Conservation (phyloP, 1,284 basidiomycete species). For the Malassezia furfur region DNA sequence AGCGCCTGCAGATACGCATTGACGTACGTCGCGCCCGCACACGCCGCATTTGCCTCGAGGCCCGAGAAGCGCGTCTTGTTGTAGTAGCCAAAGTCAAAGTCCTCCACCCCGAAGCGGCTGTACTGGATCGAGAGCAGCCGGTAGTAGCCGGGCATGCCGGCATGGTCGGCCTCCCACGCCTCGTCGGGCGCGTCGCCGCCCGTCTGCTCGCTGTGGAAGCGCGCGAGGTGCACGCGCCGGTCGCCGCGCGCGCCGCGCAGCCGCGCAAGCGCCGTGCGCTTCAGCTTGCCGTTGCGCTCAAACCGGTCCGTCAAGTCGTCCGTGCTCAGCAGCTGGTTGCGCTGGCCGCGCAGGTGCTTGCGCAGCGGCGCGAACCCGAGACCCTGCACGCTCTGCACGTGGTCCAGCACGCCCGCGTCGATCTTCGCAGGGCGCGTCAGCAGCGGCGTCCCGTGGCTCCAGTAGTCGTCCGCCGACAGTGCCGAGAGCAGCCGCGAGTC, state of each 20-base stretch:
- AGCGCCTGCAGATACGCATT: constrained; percentile 83
- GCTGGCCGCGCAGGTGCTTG: constrained; percentile 67
- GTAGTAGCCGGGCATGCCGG: constrained; percentile 66
- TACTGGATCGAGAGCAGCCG: constrained; percentile 93
- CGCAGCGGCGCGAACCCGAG: constrained; percentile 76
- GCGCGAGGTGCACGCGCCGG: constrained; percentile 50
- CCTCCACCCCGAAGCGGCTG: constrained; percentile 95
- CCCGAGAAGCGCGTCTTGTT: constrained; percentile 68
- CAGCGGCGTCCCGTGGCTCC: constrained; percentile 50
- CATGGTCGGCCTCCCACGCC: background rate
- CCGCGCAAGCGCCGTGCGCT: constrained; percentile 20
- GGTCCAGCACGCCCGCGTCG: constrained; percentile 63
- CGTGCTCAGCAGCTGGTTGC: constrained; percentile 61
- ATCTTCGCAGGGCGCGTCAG: constrained; percentile 58
- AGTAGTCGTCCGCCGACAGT: constrained; percentile 51
- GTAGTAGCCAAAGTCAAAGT: constrained; percentile 79
- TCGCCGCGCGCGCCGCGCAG: constrained; percentile 24
- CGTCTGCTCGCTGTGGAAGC: constrained; percentile 57
- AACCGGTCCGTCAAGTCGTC: constrained; percentile 18
- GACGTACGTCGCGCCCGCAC: constrained; percentile 71
- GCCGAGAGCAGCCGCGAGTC: constrained; percentile 67
- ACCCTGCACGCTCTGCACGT: constrained; percentile 77
- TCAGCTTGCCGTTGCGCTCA: constrained; percentile 22
- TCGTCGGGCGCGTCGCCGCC: constrained; percentile 16
- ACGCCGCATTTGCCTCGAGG: constrained; percentile 84